Evolutionary conservation across 352 stramenopile species (phyloP).

Genomic region (Globisporangium nunn): DNA sequence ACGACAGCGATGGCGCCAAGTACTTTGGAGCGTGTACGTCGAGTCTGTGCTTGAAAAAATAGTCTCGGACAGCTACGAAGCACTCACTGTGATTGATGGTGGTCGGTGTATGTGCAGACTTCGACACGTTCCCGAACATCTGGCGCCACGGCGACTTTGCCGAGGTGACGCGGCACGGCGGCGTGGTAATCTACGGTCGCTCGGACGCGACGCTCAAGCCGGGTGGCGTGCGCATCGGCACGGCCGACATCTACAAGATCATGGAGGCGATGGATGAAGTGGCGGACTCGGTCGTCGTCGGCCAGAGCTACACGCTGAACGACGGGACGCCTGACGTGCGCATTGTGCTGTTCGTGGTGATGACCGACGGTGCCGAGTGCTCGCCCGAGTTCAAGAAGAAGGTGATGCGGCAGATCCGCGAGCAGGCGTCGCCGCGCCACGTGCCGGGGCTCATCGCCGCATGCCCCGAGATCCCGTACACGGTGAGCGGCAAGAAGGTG

Average conservation of each 20-base stretch:
- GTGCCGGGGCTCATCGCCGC: conserved; percentile 52
- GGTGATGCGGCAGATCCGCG: conserved; percentile 46
- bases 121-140: conserved; percentile 66
- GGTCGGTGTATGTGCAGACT: conserved; percentile 26
- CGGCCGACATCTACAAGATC: conserved; percentile 77
- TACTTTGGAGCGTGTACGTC: conserved; percentile 68
- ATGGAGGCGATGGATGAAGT: conserved; percentile 60
- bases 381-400: conserved; percentile 42
- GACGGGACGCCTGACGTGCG: conserved; percentile 66
- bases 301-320: conserved; percentile 49
- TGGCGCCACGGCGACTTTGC: conserved; percentile 84
- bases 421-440: conserved; percentile 59
- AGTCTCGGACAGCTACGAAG: too few species aligned
- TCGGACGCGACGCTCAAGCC: conserved; percentile 77
- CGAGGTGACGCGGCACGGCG: conserved; percentile 50
- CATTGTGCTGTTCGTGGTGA: conserved; percentile 71
- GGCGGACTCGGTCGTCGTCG: conserved; percentile 60
- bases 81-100: background rate
- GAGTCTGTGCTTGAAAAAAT: background rate
- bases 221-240: conserved; percentile 69
- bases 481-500: conserved; percentile 76
- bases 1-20: conserved; percentile 64
- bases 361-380: conserved; percentile 30
- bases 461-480: conserved; percentile 71
- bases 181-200: conserved; percentile 70